Percentiles rank a stretch among this genome's conserved stretches.
These are phyloP conservation scores for Huntiella decipiens DNA, from an alignment of 2,329 filamentous ascomycete species.

Conservation along the genomic window DNA sequence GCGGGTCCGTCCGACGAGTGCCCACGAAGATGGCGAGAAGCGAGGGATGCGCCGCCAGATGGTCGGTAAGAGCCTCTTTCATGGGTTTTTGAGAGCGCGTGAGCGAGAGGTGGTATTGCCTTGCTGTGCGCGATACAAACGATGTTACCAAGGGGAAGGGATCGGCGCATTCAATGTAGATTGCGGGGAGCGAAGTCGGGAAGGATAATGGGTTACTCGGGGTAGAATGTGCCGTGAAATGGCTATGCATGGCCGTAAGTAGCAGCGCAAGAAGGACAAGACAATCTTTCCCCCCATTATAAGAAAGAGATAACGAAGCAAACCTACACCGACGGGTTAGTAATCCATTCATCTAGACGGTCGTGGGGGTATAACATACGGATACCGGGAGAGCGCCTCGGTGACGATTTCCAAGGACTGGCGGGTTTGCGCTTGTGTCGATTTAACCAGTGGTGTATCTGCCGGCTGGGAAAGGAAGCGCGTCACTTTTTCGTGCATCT, in stretches of 20 bases:
- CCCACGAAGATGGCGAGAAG: constrained; percentile 61
- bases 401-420: constrained; percentile 54
- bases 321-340: constrained; percentile 7
- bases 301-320: constrained; percentile 32
- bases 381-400: constrained; percentile 56
- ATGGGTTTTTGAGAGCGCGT: constrained; percentile 76
- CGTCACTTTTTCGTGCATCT: constrained; percentile 39
- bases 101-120: constrained; percentile 79
- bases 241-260: constrained; percentile 40
- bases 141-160: constrained; percentile 73
- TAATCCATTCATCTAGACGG: background rate
- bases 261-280: constrained; percentile 80
- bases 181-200: constrained; percentile 44
- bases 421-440: constrained; percentile 56
- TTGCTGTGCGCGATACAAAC: constrained; percentile 90
- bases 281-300: constrained; percentile 77
- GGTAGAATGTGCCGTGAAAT: constrained; percentile 16
- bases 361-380: constrained; percentile 28
- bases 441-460: constrained; percentile 22
- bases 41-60: constrained; percentile 61
- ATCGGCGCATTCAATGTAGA: constrained; percentile 74
- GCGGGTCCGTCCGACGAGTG: constrained; percentile 78
- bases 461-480: constrained; percentile 27
- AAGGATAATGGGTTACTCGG: constrained; percentile 15
- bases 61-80: constrained; percentile 75